Conservation (phyloP, 1,139 yeast species). For the Magnusiomyces paraingens region DNA sequence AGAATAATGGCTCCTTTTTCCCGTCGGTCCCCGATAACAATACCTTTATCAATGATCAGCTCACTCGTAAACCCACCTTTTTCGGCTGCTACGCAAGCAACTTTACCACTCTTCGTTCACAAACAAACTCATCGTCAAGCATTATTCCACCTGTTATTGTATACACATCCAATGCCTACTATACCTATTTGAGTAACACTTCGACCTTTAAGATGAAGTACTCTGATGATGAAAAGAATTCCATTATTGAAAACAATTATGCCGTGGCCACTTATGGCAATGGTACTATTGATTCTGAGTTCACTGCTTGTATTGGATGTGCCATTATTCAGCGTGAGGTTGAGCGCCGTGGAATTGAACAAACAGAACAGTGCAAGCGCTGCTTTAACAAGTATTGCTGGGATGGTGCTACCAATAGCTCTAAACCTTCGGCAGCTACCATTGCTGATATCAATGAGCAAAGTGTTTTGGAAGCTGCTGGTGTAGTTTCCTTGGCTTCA, state of each 20-base stretch:
- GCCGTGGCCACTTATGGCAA: conserved; percentile 70
- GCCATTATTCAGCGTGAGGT: conserved; percentile 80
- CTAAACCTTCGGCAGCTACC: background rate
- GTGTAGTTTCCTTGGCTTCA: too few species aligned
- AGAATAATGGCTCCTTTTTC: conserved; percentile 44
- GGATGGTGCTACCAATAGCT: conserved; percentile 29
- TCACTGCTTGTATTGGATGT: conserved; percentile 80
- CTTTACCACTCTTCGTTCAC: conserved; percentile 19
- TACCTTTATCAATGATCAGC: conserved; percentile 46
- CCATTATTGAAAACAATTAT: conserved; percentile 71
- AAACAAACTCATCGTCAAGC: conserved; percentile 10
- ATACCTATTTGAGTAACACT: conserved; percentile 59
- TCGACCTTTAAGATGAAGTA: conserved; percentile 67
- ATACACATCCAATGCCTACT: conserved; percentile 73
- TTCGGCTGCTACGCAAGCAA: conserved; percentile 16
- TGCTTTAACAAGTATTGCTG: conserved; percentile 80
- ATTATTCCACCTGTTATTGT: conserved; percentile 63
- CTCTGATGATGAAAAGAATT: conserved; percentile 48
- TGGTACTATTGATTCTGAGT: conserved; percentile 63
- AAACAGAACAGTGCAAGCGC: conserved; percentile 61
- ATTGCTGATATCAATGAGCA: background rate
- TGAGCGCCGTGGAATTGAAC: conserved; percentile 59
- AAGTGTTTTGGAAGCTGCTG: too few species aligned
- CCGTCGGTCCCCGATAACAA: conserved; percentile 79
- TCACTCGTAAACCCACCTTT: conserved; percentile 37